Evolutionary conservation across 768 basidiomycete genomes (phyloP).

Genomic region (Harrya chromipes): DNA sequence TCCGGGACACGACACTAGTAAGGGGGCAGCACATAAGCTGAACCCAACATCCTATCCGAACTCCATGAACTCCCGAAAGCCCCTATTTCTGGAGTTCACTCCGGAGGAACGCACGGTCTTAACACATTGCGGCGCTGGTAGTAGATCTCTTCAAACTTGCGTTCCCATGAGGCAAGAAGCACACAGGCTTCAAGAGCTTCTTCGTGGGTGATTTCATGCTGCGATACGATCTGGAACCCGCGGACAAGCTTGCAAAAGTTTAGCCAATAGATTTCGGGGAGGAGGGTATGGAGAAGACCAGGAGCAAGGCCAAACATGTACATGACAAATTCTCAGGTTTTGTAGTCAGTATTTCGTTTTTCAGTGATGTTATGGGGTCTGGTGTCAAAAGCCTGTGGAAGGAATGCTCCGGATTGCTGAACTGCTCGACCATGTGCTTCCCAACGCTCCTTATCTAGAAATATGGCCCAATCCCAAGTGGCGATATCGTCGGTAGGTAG

Average conservation of each 20-base stretch:
- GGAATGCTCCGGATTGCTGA: background rate
- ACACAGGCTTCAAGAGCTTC: background rate
- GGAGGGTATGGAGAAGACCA: constrained; percentile 12
- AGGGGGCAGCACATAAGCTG: too few relatives aligned
- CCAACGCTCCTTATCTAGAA: background rate
- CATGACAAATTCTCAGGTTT: constrained; percentile 17
- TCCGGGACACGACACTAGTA: too few relatives aligned
- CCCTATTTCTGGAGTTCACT: too few relatives aligned
- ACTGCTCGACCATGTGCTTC: background rate
- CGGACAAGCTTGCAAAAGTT: too few relatives aligned
- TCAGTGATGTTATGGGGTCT: constrained; percentile 21
- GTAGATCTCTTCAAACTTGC: background rate
- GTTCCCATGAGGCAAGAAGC: background rate
- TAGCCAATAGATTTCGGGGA: constrained; percentile 16
- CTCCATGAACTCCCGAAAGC: too few relatives aligned
- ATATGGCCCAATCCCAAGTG: constrained; percentile 2
- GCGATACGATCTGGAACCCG: too few relatives aligned
- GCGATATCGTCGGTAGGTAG: background rate
- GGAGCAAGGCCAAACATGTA: constrained; percentile 21
- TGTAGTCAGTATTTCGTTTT: constrained; percentile 22
- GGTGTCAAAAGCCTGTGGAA: constrained; percentile 1
- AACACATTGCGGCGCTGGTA: background rate
- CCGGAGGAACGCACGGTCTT: too few relatives aligned
- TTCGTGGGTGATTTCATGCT: background rate
- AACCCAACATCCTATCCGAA: too few relatives aligned